Base-by-base conservation (phyloP, 768 basidiomycete genomes). In the Hypsizygus marmoreus region DNA sequence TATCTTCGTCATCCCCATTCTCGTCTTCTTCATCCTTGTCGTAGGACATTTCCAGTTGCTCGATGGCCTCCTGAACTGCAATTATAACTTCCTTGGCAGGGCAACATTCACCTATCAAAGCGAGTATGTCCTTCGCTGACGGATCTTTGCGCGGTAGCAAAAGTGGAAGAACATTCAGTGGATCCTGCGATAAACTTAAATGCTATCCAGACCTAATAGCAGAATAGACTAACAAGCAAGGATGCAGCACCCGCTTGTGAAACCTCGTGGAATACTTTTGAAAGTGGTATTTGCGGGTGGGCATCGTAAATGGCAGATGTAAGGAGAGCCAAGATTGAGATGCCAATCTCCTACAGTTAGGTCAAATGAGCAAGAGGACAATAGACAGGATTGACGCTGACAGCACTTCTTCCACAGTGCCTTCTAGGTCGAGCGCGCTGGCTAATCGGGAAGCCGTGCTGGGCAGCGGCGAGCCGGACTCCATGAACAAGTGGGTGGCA, bases 21-120 rank as follows among this genome's bases (percentile, higher is more conserved):
- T 66, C 63, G 1, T 56, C 54, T 2, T 60, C 57, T 8, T 66
- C 64, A 35, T 59, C 49, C 4, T 42, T 38, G 17, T 28, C 41
- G n/a, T 40, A 26, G 5, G 68, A 38, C 12, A 55, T 41, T 28
- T 62, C 58, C 5, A 77, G 40, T 6, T 63, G 66, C 52, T 79
- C 77, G 16, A 72, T 37, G 11, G 63, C 64, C 54, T 79, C 79
- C 56, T 79, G 75, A 5, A 64, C 63, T 2, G 72, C 70, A 28
- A 81, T 71, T 1, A 76, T 55, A 0, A 74, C 64, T 53, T 81
- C 79, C 46, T 73, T 78, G 0, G 77, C 60, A 13, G 70, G 67
- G 14, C 71, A 52, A 37, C 66, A 66, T 48, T 74, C 65, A 6
- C 66, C 73, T 16, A 80, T 61, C 33, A 75, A 54, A 2, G 65